A percentile compares a stretch with the other conserved stretches of the same genome.
phyloP scores from a whole-genome alignment of 2,329 filamentous ascomycete species.

The Mollisia scopiformis region DNA sequence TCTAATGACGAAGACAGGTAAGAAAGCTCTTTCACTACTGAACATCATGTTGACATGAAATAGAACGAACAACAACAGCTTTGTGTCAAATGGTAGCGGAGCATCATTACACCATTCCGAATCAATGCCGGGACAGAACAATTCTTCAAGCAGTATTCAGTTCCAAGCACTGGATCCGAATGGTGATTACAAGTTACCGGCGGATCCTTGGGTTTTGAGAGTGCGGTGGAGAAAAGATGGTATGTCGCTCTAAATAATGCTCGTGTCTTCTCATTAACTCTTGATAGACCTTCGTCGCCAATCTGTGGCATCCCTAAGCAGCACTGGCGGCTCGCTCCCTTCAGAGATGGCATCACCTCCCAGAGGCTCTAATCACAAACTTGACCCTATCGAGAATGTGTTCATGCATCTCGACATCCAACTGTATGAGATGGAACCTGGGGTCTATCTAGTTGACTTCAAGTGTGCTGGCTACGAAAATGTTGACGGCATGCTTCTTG shows the following conservation, averaged over 20 bases:
- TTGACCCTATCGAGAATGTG: conserved; percentile 47
- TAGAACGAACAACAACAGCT: conserved; percentile 45
- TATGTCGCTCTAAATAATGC: conserved; percentile 58
- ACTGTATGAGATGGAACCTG: conserved; percentile 89
- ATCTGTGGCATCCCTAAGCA: conserved; percentile 38
- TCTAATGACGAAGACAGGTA: conserved; percentile 29
- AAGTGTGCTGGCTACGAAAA: conserved; percentile 97
- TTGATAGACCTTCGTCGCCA: conserved; percentile 48
- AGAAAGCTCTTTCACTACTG: conserved; percentile 26
- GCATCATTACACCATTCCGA: conserved; percentile 41
- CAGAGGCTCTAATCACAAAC: conserved; percentile 19
- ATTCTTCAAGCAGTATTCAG: conserved; percentile 32
- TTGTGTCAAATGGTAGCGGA: conserved; percentile 39
- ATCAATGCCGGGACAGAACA: conserved; percentile 37
- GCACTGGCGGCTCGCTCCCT: conserved; percentile 34
- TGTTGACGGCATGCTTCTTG: conserved; percentile 70
- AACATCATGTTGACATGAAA: conserved; percentile 13
- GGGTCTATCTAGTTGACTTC: conserved; percentile 96
- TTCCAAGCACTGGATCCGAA: conserved; percentile 50
- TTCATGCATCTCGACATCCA: conserved; percentile 96
- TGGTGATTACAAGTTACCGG: conserved; percentile 80
- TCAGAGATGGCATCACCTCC: conserved; percentile 29
- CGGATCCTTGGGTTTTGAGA: conserved; percentile 92
- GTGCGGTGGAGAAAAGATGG: conserved; percentile 87
- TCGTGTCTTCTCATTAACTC: conserved; percentile 51